Base-by-base conservation (phyloP, 2,329 filamentous ascomycete genomes). In the Hymenoscyphus occultus region DNA sequence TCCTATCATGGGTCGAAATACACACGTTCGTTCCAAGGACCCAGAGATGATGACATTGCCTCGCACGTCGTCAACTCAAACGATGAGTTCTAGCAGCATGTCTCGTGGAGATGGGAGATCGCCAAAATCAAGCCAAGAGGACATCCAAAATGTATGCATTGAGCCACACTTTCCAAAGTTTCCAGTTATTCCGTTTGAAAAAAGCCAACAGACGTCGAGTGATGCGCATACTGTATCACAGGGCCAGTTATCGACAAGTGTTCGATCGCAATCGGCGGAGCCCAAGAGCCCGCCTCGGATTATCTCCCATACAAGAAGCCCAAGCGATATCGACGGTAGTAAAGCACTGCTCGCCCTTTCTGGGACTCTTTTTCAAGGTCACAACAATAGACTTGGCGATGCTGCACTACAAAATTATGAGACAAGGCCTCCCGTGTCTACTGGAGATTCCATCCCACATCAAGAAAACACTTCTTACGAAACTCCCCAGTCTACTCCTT, bases 121-220 rank as follows among this genome's bases (percentile, higher is more conserved):
- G 16, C n/a, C 31, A 4, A 16, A 12, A 28, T 13, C 14, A 13
- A 16, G 39, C 28, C 39, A 51, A 16, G 35, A 64, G 22, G 58
- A 64, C 16, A 40, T 58, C 22, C 56, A 42, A 60, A 64, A 64
- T 31, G 62, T 64, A 64, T 48, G 62, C 57, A 54, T 54, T 54
- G 19, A 22, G 48, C 48, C 48, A 28, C 9, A 28, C 13, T 54
- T 13, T 28, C 19, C 48, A 28, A 3, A 54, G 19, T 54, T 54
- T 12, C 12, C 10, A 28, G 7, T 54, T 54, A 4, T 22, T 9
- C n/a, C 19, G 5, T 12, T 19, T 28, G 19, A 28, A 28, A n/a
- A 51, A n/a, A 51, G 22, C 19, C 22, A 22, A 22, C 48, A 54
- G 48, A 10, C 10, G 10, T 54, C 48, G 22, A 54, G 48, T 19